These are phyloP conservation scores for Gaertneriomyces sp. DNA, from an alignment of 192 early-diverging fungal species.

Conservation along the genomic window DNA sequence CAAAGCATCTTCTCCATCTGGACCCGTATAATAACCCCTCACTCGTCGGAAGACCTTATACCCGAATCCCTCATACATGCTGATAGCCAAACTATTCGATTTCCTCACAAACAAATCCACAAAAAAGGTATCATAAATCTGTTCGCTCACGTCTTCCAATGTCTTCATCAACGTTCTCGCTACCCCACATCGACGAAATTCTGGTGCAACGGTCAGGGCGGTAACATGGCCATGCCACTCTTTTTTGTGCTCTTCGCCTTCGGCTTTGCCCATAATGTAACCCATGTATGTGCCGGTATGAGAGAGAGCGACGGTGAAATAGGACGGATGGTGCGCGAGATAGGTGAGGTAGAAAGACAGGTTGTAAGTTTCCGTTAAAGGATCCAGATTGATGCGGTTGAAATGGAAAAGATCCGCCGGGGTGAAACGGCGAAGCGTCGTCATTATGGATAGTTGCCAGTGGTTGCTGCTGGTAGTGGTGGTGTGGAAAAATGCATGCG, in stretches of 20 bases:
- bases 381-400: constrained; percentile 86
- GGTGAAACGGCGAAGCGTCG: constrained; percentile 61
- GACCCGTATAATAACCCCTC: constrained; percentile 77
- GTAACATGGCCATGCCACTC: constrained; percentile 99
- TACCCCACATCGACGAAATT: constrained; percentile 87
- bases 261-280: constrained; percentile 96
- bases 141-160: constrained; percentile 86
- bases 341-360: constrained; percentile 92
- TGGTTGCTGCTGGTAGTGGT: not conserved
- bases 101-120: constrained; percentile 94
- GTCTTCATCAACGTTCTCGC: constrained; percentile 84
- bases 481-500: too few species aligned
- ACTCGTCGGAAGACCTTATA: constrained; percentile 90
- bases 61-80: constrained; percentile 89
- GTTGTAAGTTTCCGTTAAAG: constrained; percentile 93
- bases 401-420: constrained; percentile 93
- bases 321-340: constrained; percentile 89
- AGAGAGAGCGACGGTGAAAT: constrained; percentile 80
- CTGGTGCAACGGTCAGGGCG: constrained; percentile 92
- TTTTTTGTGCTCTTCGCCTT: constrained; percentile 64
- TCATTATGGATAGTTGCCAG: constrained; percentile 30
- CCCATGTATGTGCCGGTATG: constrained; percentile 73
- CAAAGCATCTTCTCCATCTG: constrained; percentile 80
- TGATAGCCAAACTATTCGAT: constrained; percentile 88
- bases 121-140: constrained; percentile 84